phyloP scores from a whole-genome alignment of 2,329 filamentous ascomycete species.

The Chalara sp. region DNA sequence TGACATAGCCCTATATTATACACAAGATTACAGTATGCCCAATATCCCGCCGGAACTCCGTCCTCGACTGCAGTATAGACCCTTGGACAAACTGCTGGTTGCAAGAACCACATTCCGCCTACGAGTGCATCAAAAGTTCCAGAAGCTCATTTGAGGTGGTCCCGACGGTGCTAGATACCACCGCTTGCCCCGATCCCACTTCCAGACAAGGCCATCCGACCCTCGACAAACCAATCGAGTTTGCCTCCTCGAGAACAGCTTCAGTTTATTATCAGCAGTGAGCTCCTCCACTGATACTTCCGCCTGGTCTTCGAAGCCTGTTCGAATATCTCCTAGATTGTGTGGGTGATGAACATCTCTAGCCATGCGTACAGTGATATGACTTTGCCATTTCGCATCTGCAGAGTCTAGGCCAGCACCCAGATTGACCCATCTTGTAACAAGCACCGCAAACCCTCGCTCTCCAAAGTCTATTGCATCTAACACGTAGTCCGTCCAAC shows the following conservation, averaged over 20 bases:
- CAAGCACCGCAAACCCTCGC: slow-evolving; percentile 4
- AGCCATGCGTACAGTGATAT: not conserved
- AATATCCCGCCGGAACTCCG: too few species aligned
- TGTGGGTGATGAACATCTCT: slow-evolving; percentile 4
- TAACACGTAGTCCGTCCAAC: slow-evolving; percentile 9
- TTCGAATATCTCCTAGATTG: slow-evolving; percentile 7
- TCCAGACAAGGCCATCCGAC: too few species aligned
- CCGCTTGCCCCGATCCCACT: too few species aligned
- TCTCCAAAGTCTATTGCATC: slow-evolving; percentile 7
- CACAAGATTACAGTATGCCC: too few species aligned
- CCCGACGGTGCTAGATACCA: too few species aligned
- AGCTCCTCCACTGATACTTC: slow-evolving; percentile 11
- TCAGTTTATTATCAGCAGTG: slow-evolving; percentile 12
- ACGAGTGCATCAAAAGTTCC: too few species aligned
- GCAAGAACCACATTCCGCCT: too few species aligned
- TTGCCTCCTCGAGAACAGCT: slow-evolving; percentile 3
- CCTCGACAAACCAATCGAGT: too few species aligned
- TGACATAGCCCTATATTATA: too few species aligned
- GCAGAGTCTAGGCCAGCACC: slow-evolving; percentile 4
- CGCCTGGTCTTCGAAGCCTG: slow-evolving; percentile 11
- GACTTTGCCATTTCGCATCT: slow-evolving; percentile 6
- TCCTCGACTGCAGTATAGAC: too few species aligned
- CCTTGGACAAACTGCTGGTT: too few species aligned
- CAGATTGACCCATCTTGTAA: slow-evolving; percentile 9
- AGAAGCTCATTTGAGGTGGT: too few species aligned